Evolutionary conservation across 2,329 filamentous ascomycete genomes (phyloP).

Genomic region (Grosmannia clavigera): DNA sequence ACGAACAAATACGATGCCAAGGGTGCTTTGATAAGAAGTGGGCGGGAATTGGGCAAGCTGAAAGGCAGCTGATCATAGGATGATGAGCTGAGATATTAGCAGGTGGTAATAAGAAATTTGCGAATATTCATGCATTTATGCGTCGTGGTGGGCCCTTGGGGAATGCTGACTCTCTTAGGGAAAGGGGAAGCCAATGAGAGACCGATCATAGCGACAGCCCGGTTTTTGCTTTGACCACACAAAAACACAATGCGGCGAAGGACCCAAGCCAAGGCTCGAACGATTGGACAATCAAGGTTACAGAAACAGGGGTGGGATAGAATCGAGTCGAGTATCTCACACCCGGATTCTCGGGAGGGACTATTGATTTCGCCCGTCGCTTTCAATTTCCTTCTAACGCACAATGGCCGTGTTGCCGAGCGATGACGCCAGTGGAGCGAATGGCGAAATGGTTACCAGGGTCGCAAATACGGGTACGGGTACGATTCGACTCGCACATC

Average conservation of each 20-base stretch:
- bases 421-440: too few relatives aligned
- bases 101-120: constrained; percentile 9
- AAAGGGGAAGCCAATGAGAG: neutral
- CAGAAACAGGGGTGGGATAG: neutral
- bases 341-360: too few relatives aligned
- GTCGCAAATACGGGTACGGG: too few relatives aligned
- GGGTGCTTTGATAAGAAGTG: neutral
- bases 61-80: neutral
- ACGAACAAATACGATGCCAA: neutral
- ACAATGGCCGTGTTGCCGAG: too few relatives aligned
- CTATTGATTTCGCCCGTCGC: too few relatives aligned
- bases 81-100: neutral
- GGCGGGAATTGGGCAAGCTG: neutral
- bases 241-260: neutral
- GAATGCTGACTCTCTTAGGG: neutral
- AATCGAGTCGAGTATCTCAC: neutral
- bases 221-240: neutral
- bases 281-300: neutral
- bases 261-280: neutral
- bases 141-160: neutral
- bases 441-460: too few relatives aligned
- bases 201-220: neutral
- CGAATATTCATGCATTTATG: constrained; percentile 13
- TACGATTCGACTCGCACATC: too few relatives aligned
- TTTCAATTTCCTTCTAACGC: too few relatives aligned